Conservation (phyloP, 2,329 filamentous ascomycete species). For the Sporothrix schenckii region DNA sequence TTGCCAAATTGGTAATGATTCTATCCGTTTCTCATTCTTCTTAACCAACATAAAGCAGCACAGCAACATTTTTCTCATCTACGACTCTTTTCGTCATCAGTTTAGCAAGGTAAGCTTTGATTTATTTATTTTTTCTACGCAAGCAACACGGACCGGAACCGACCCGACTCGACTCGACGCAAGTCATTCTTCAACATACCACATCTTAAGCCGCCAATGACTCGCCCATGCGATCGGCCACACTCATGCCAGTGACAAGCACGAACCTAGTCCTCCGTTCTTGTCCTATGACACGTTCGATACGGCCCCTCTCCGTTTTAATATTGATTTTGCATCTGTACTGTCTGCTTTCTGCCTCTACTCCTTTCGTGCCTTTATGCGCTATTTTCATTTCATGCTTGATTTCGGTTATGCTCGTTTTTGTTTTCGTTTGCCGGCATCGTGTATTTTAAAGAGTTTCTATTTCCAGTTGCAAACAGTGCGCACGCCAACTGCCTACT, state of each 20-base stretch:
- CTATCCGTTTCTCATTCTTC: neutral
- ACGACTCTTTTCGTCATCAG: neutral
- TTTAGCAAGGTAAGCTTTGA: conserved; percentile 9
- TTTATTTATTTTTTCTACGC: neutral
- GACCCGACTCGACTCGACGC: neutral
- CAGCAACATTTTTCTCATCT: neutral
- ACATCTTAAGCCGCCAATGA: neutral
- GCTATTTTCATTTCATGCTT: neutral
- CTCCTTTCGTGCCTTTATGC: neutral
- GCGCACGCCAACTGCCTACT: neutral
- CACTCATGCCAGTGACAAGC: neutral
- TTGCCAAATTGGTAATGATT: neutral
- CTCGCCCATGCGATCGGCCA: neutral
- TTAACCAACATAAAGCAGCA: conserved; percentile 16
- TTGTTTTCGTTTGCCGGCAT: neutral
- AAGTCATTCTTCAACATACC: neutral
- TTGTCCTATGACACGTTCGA: neutral
- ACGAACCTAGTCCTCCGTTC: neutral
- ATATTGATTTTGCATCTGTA: neutral
- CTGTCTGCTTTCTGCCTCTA: neutral
- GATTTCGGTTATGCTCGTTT: neutral
- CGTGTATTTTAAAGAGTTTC: conserved; percentile 1
- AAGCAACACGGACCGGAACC: neutral
- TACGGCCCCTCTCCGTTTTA: neutral
- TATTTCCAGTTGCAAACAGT: conserved; percentile 1